These are phyloP conservation scores for Bothriochloa decipiens DNA, from an alignment of 176 grass and related monocot species.

Conservation along the genomic window DNA sequence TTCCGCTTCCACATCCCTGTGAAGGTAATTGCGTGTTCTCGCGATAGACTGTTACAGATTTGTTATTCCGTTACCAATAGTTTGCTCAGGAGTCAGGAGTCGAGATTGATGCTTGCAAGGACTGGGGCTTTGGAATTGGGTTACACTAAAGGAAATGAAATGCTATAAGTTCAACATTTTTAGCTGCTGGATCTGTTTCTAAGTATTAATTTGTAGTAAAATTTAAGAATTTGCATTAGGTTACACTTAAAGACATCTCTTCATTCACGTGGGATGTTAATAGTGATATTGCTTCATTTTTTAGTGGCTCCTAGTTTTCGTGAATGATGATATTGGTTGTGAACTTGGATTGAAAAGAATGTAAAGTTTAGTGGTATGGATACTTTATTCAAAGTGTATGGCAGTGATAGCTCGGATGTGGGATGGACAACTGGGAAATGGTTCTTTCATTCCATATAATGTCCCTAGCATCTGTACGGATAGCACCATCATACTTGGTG, in stretches of 20 bases:
- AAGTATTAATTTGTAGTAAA: neutral
- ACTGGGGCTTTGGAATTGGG: neutral
- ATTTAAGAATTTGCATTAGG: neutral
- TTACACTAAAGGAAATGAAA: neutral
- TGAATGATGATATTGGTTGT: neutral
- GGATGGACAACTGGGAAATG: neutral
- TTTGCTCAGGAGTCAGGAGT: neutral
- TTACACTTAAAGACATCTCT: neutral
- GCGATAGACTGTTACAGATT: neutral
- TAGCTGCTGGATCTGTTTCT: neutral
- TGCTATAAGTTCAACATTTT: neutral
- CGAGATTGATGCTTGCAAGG: neutral
- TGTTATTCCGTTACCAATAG: neutral
- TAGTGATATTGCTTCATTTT: neutral
- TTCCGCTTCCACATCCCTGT: slow-evolving; percentile 49
- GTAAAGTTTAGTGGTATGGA: neutral
- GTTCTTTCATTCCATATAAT: neutral
- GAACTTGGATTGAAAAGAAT: neutral
- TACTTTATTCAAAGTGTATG: neutral
- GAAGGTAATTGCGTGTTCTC: slow-evolving; percentile 36
- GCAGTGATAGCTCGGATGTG: neutral
- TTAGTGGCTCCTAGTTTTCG: neutral
- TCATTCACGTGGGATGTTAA: neutral
- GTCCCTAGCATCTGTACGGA: neutral
- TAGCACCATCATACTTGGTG: neutral